Evolutionary conservation across 2,329 filamentous ascomycete species (phyloP), one percentile per base, ranked within the genome.

Genomic region (Beauveria pseudobassiana): DNA sequence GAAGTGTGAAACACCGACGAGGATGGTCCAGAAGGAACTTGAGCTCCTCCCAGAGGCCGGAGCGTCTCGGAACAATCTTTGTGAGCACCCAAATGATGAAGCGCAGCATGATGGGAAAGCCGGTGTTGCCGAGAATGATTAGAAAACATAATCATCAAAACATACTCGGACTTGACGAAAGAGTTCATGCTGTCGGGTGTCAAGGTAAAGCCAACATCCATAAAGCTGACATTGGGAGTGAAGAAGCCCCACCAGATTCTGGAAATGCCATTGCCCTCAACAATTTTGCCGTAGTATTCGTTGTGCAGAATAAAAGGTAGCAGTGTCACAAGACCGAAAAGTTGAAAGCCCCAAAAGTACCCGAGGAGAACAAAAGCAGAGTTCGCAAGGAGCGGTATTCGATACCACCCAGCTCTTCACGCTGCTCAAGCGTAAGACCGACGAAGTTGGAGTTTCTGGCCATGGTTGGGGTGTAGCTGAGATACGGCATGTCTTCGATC

Each of bases 131-230:
- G 64, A 96, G 91, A 64, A 98, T 86, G 70, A 98, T 95, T 48
- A 98, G 82, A 67, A 96, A 96, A 7, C 86, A 92, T 85, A 49
- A 95, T 71, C 24, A 97, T 78, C 51, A 98, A 78, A 0, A 89
- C 86, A 67, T 91, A 89, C 7, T 89, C 79, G 1, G 91, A 90
- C 9, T 78, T 83, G 67, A 91, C 87, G 73, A 98, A 98, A 0
- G 91, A 93, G 48, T 86, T 82, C 92, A 99, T 97, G 67, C 92
- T 97, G 75, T 98, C 90, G 0, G 93, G 89, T 0, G 92, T 98
- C 65, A 99, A 78, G 1, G 93, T 93, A 68, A 92, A 93, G 12
- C 95, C 95, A n/a, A 98, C 77, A 76, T 99, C 93, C 75, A 93
- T 97, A 75, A 99, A 97, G 61, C 92, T 84, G 46, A 92, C 95